Evolutionary conservation across 1,284 basidiomycete genomes (phyloP), one percentile per base, ranked within the genome.

Genomic region (Rhizoctonia solani): DNA sequence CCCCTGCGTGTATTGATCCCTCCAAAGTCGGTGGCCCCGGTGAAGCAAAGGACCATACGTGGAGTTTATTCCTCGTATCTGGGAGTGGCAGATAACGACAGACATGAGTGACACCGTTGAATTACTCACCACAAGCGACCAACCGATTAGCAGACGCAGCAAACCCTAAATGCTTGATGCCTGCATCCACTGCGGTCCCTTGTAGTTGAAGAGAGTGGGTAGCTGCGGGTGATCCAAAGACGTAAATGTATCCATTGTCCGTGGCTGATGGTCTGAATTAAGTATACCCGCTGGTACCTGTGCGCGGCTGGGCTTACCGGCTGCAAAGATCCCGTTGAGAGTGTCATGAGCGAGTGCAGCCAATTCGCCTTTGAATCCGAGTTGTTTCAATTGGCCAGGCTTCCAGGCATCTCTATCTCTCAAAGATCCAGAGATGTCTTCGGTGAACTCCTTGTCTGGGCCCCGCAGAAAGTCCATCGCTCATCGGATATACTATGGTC

Each of bases 41-140:
- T 13, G 77, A 74, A 23, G 81, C 76, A 4, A 93, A 79, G 74
- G 91, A 87, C 81, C 86, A 93, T 1, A 92, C 75, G 74, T 86
- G 83, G 39, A 93, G 76, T 46, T 82, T 81, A 74, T 87, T 83
- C 47, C 82, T 82, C n/a, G 81, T 81, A 75, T 93, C 91, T 90
- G 70, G 16, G 37, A 13, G 52, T 1, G 27, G 9, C n/a, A 5
- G 4, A 23, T 59, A 59, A 37, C 25, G 19, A 25, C 27, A 21
- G 14, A 3, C 29, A 13, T 25, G 2, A 42, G 19, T 29, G n/a
- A 14, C n/a, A 27, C 11, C 6, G 13, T 6, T 14, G 3, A 21
- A 30, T 1, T 11, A 30, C 61, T 8, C 32, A 54, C 61, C 61
- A 21, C 61, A 65, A 13, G 49, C 50, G 19, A 65, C 27, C 23